Conservation (phyloP, 1,139 yeast genomes). For the Kluyveromyces marxianus region DNA sequence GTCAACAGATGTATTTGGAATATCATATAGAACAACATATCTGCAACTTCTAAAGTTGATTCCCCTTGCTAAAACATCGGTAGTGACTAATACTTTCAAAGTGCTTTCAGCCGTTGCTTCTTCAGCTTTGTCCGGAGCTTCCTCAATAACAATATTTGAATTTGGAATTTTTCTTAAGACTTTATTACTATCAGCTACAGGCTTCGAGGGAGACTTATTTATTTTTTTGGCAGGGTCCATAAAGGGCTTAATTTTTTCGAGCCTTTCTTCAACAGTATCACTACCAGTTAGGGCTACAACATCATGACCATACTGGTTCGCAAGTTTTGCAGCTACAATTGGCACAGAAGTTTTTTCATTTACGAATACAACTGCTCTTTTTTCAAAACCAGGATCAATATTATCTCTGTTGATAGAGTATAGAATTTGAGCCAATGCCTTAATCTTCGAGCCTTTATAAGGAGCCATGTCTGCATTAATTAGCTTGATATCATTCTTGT, state of each 20-base stretch:
- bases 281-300: slow-evolving; percentile 62
- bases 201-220: slow-evolving; percentile 23
- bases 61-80: slow-evolving; percentile 88
- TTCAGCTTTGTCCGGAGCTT: slow-evolving; percentile 28
- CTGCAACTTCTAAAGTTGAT: slow-evolving; percentile 76
- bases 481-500: slow-evolving; percentile 60
- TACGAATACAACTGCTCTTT: slow-evolving; percentile 81
- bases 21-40: slow-evolving; percentile 76
- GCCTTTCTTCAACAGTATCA: slow-evolving; percentile 52
- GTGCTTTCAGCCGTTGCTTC: slow-evolving; percentile 10
- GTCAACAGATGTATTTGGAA: slow-evolving; percentile 80
- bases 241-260: slow-evolving; percentile 51
- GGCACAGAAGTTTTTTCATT: slow-evolving; percentile 61
- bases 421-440: slow-evolving; percentile 81
- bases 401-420: slow-evolving; percentile 83
- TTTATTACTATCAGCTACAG: slow-evolving; percentile 12
- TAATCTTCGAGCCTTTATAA: slow-evolving; percentile 71
- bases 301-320: slow-evolving; percentile 48
- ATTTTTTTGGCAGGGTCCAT: slow-evolving; percentile 45
- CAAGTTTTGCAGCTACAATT: slow-evolving; percentile 47
- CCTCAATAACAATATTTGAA: slow-evolving; percentile 21
- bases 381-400: slow-evolving; percentile 67
- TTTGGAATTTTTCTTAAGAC: slow-evolving; percentile 18
- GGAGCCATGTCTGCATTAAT: slow-evolving; percentile 72
- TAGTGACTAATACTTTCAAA: slow-evolving; percentile 68